phyloP scores from a whole-genome alignment of 2,329 filamentous ascomycete species.

The Botrytis hyacinthi region DNA sequence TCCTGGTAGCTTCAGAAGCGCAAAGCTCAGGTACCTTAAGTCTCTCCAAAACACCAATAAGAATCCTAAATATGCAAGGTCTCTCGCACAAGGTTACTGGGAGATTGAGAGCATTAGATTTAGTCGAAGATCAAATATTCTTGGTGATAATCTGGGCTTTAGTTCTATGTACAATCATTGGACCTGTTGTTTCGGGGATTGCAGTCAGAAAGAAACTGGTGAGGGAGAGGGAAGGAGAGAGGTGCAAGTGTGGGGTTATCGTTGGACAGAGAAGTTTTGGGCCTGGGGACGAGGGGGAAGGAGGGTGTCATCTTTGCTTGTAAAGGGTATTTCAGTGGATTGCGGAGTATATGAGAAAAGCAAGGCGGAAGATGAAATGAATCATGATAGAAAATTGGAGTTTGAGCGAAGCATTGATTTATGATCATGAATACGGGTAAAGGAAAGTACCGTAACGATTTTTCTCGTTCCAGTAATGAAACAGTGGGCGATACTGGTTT shows the following conservation, averaged over 20 bases:
- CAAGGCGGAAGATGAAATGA: not conserved
- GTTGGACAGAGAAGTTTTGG: not conserved
- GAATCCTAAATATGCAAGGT: not conserved
- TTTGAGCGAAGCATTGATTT: not conserved
- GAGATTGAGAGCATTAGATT: not conserved
- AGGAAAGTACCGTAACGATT: not conserved
- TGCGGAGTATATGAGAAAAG: not conserved
- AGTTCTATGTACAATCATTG: conserved; percentile 53
- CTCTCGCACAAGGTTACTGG: no score
- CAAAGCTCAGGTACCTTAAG: conserved; percentile 47
- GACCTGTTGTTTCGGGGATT: conserved; percentile 42
- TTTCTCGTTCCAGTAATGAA: not conserved
- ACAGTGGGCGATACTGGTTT: not conserved
- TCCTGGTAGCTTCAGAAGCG: conserved; percentile 69
- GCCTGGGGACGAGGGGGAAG: not conserved
- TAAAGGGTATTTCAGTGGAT: not conserved
- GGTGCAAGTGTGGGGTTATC: not conserved
- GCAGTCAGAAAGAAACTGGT: conserved; percentile 9
- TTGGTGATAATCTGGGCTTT: conserved; percentile 56
- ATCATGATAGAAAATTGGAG: not conserved
- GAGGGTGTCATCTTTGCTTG: conserved; percentile 15
- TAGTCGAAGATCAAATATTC: conserved; percentile 43
- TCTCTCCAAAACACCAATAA: not conserved
- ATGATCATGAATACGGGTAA: not conserved
- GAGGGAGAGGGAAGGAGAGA: not conserved